Evolutionary conservation across 176 grass and related monocot genomes (phyloP).

Genomic region (Musa beccarii): DNA sequence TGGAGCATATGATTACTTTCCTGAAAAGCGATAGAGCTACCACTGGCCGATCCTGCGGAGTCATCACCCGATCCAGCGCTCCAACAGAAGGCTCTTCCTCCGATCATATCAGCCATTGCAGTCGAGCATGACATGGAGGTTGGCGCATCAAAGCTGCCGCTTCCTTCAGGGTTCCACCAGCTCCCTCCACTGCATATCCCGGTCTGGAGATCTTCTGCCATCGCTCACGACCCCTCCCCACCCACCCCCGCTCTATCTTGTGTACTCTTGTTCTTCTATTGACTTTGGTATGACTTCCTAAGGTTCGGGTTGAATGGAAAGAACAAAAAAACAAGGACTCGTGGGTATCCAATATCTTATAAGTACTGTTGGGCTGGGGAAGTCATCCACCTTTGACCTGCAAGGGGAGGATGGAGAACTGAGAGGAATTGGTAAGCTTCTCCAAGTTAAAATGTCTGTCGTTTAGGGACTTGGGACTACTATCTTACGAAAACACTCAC

Average conservation of each 20-base stretch:
- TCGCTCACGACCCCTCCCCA: conserved; percentile 12
- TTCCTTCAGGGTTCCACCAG: conserved; percentile 34
- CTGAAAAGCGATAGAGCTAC: conserved; percentile 11
- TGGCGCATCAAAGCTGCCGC: conserved; percentile 2
- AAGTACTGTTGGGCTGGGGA: background rate
- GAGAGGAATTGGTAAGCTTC: background rate
- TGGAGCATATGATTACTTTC: background rate
- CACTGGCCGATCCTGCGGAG: conserved; percentile 13
- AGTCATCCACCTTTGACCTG: background rate
- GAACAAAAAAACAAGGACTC: background rate
- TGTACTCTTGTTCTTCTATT: conserved; percentile 1
- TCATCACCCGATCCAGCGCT: conserved; percentile 17
- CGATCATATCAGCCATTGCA: conserved; percentile 20
- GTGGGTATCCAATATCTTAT: background rate
- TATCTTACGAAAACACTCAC: too few species aligned
- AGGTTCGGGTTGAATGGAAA: conserved; percentile 5
- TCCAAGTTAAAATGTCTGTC: too few species aligned
- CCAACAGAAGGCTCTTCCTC: conserved; percentile 7
- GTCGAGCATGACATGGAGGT: conserved; percentile 24
- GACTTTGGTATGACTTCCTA: background rate
- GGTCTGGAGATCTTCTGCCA: conserved; percentile 31
- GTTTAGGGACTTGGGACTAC: too few species aligned
- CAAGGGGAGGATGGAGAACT: background rate
- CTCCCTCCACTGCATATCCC: conserved; percentile 20
- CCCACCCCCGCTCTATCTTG: conserved; percentile 11